phyloP scores from a whole-genome alignment of 371 early-diverging fungal species.

The Rhizopus microsporus region DNA sequence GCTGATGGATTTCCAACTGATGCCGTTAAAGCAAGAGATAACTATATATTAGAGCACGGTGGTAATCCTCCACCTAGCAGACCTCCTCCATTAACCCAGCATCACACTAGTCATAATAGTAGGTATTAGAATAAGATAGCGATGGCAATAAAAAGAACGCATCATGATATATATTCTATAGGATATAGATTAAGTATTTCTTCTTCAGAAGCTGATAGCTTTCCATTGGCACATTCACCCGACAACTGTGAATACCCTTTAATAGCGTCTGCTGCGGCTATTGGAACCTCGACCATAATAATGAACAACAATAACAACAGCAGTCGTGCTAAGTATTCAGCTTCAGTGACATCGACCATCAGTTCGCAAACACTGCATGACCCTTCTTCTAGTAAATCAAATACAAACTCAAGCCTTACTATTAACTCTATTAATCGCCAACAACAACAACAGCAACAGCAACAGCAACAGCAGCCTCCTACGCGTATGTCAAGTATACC shows the following conservation, averaged over 20 bases:
- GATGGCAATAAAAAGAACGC: constrained; percentile 6
- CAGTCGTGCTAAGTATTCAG: constrained; percentile 2
- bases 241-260: constrained; percentile 41
- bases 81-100: constrained; percentile 25
- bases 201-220: constrained; percentile 29
- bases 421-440: constrained; percentile 4
- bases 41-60: constrained; percentile 33
- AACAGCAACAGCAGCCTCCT: constrained; percentile 1
- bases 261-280: constrained; percentile 34
- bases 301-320: constrained; percentile 3
- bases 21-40: constrained; percentile 31
- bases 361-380: constrained; percentile 15
- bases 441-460: not conserved
- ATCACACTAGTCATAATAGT: constrained; percentile 6
- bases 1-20: constrained; percentile 19
- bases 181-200: constrained; percentile 15
- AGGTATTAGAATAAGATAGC: not conserved
- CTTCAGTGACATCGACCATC: constrained; percentile 4
- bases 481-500: constrained; percentile 24
- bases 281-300: constrained; percentile 9
- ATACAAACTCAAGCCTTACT: not conserved
- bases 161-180: constrained; percentile 4
- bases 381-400: not conserved
- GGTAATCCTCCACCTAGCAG: constrained; percentile 36
- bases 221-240: constrained; percentile 33